phyloP scores from a whole-genome alignment of 805 yeast genomes.

The Clavispora phyllophila region DNA sequence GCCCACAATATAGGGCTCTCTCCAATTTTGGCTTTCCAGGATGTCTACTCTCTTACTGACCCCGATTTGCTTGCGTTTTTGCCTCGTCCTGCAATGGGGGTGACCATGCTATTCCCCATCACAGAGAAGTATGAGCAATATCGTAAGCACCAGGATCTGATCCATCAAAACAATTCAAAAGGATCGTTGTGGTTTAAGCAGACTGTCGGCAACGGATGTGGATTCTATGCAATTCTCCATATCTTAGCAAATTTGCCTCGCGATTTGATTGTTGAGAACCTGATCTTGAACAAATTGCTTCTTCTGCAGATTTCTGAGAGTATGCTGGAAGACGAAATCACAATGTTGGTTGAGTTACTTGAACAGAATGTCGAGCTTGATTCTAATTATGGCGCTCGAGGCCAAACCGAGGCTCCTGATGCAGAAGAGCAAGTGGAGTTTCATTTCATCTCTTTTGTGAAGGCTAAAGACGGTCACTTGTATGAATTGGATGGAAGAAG shows the following conservation, averaged over 20 bases:
- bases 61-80: slow-evolving; percentile 73
- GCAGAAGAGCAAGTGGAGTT: slow-evolving; percentile 48
- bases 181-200: slow-evolving; percentile 76
- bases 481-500: slow-evolving; percentile 90
- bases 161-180: slow-evolving; percentile 23
- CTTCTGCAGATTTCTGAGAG: slow-evolving; percentile 17
- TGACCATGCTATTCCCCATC: slow-evolving; percentile 80
- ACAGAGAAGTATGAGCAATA: slow-evolving; percentile 55
- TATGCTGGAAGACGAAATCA: slow-evolving; percentile 29
- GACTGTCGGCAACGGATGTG: slow-evolving; percentile 85
- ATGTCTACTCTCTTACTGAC: slow-evolving; percentile 81
- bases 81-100: slow-evolving; percentile 74
- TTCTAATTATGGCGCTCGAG: slow-evolving; percentile 43
- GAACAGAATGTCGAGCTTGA: slow-evolving; percentile 40
- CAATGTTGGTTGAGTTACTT: slow-evolving; percentile 41
- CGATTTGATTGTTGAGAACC: slow-evolving; percentile 39
- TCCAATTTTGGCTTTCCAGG: slow-evolving; percentile 59
- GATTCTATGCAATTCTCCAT: slow-evolving; percentile 83
- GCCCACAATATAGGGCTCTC: slow-evolving; percentile 66
- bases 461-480: slow-evolving; percentile 49
- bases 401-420: slow-evolving; percentile 65
- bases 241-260: slow-evolving; percentile 41
- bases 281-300: slow-evolving; percentile 22
- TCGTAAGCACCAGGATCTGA: slow-evolving; percentile 37
- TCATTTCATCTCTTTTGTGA: slow-evolving; percentile 76